Evolutionary conservation across 257 asterid species (phyloP), one percentile per base, ranked within the genome.

Genomic region (Mitragyna speciosa): DNA sequence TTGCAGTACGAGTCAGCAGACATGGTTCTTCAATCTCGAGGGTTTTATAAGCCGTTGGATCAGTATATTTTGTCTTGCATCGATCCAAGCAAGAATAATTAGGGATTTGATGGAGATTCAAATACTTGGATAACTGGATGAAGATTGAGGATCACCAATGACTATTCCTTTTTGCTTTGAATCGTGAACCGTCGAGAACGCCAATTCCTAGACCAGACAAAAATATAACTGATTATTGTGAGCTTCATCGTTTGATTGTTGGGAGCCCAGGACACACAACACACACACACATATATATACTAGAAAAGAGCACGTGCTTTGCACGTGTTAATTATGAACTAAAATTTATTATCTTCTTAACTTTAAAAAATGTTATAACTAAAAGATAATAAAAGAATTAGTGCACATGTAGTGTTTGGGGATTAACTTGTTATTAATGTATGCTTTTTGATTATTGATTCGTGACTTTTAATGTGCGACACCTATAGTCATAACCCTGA

Each of bases 21-120:
- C 10, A 56, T 9, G 79, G 19, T 45, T 45, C 65, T 11, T 31
- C 52, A 12, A 77, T 77, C 80, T 77, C 80, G 80, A 77, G 67
- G 47, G 72, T 7, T 52, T 16, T 51, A 3, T 31, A 5, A 24
- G 51, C 73, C 74, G 20, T 65, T 77, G 80, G 73, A 71, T 79
- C 47, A 51, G 49, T 36, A 47, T 59, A 22, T 26, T 41, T 58
- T 76, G 30, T 70, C 56, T 24, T 71, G 75, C 77, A 63, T 71
- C 65, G 82, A 45, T 72, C 78, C 14, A 12, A 12, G 66, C 51
- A 79, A 79, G 82, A 72, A 79, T 79, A 59, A 56, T 28, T 70
- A 43, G 63, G 59, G 77, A 47, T 54, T 36, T 54, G 45, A 43
- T n/a, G 63, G 82, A 48, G 58, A 59, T 69, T 69, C 52, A 68